Conservation (phyloP, 176 grass and related monocot genomes). For the Pharus latifolius region DNA sequence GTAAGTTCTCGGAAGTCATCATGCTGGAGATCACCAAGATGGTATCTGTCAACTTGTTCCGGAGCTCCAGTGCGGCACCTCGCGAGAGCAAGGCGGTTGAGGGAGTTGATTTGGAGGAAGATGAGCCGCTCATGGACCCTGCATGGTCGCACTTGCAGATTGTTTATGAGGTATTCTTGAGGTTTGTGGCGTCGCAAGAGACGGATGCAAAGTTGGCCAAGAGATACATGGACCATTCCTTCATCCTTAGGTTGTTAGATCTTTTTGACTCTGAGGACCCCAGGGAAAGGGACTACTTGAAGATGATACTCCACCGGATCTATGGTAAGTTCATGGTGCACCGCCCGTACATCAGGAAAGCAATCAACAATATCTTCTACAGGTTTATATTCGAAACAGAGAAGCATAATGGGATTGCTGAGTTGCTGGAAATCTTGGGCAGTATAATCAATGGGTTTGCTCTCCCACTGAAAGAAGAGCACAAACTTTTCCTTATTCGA, state of each 20-base stretch:
- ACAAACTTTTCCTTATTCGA: conserved; percentile 45
- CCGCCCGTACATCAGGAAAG: conserved; percentile 44
- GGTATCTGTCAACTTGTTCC: conserved; percentile 39
- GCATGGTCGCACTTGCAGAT: conserved; percentile 43
- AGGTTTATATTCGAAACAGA: conserved; percentile 53
- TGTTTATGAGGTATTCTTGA: conserved; percentile 43
- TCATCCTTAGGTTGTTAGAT: too few relatives aligned
- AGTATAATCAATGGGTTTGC: conserved; percentile 56
- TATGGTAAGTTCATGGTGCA: too few relatives aligned
- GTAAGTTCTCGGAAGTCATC: conserved; percentile 31
- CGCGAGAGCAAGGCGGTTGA: conserved; percentile 30
- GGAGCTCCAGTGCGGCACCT: conserved; percentile 22
- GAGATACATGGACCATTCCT: too few relatives aligned
- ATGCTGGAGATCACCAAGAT: conserved; percentile 36
- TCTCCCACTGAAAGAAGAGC: conserved; percentile 48
- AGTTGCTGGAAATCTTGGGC: conserved; percentile 40
- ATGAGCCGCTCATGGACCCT: conserved; percentile 50
- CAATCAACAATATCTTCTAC: conserved; percentile 55
- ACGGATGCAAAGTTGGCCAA: conserved; percentile 47
- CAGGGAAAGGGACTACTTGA: too few relatives aligned
- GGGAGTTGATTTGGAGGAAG: conserved; percentile 47
- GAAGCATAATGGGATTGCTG: conserved; percentile 46
- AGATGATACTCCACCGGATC: too few relatives aligned
- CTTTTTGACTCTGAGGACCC: too few relatives aligned
- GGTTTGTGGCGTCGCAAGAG: conserved; percentile 38